Conservation (phyloP, 192 early-diverging fungal genomes). For the Podila epicladia region DNA sequence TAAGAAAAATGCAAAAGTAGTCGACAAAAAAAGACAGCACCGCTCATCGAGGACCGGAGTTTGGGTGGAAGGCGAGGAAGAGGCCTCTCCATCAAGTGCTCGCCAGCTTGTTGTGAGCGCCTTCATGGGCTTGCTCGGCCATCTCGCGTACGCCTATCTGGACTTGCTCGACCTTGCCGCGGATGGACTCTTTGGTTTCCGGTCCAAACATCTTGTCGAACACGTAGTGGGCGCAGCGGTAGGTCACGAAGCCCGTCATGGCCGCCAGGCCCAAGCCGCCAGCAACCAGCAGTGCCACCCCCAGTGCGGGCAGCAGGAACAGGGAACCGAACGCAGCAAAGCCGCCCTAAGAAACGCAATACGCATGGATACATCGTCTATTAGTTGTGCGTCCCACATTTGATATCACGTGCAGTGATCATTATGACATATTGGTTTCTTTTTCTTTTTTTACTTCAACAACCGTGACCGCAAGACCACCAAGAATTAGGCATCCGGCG, state of each 20-base stretch:
- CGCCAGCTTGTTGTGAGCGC: not conserved
- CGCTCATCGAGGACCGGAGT: too few species aligned
- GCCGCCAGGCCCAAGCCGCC: slow-evolving; percentile 14
- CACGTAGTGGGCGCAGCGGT: slow-evolving; percentile 10
- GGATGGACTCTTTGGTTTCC: slow-evolving; percentile 1
- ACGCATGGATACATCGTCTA: not conserved
- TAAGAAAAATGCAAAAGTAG: too few species aligned
- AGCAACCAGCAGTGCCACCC: slow-evolving; percentile 15
- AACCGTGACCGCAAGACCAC: slow-evolving; percentile 13
- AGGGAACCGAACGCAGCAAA: slow-evolving; percentile 25
- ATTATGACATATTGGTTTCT: too few species aligned
- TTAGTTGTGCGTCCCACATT: not conserved
- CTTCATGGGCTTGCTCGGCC: not conserved
- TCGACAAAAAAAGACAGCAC: too few species aligned
- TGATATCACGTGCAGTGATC: too few species aligned
- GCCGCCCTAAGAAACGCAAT: slow-evolving; percentile 22
- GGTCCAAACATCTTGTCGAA: slow-evolving; percentile 11
- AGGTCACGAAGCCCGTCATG: slow-evolving; percentile 3
- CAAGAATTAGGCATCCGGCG: slow-evolving; percentile 18
- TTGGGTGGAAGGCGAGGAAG: not conserved
- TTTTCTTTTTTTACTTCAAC: slow-evolving; percentile 21
- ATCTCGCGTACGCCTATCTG: not conserved
- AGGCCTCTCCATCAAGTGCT: not conserved
- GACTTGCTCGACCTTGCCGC: slow-evolving; percentile 6
- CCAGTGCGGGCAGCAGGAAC: slow-evolving; percentile 33